These are phyloP conservation scores for Pseudogymnoascus sp. DNA, from an alignment of 2,329 filamentous ascomycete species.

Conservation along the genomic window DNA sequence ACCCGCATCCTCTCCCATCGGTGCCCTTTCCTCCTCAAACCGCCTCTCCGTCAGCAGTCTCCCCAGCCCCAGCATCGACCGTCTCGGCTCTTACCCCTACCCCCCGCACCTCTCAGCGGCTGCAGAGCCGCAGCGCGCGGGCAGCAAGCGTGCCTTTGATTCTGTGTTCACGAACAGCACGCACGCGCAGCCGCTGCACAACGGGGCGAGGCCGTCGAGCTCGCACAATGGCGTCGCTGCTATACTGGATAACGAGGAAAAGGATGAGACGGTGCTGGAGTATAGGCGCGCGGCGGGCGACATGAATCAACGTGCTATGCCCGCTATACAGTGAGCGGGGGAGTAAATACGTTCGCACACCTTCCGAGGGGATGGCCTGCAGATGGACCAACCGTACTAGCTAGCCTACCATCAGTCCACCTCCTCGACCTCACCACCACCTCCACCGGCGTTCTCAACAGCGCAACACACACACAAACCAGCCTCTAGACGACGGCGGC, in stretches of 20 bases:
- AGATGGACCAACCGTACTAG: too few relatives aligned
- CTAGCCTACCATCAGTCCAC: not conserved
- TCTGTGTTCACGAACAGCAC: conserved; percentile 20
- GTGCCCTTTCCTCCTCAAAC: conserved; percentile 13
- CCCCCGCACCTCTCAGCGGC: conserved; percentile 12
- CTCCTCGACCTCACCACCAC: not conserved
- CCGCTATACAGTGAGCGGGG: too few relatives aligned
- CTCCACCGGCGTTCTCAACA: not conserved
- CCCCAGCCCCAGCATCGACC: not conserved
- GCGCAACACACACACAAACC: not conserved
- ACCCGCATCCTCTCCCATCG: conserved; percentile 19
- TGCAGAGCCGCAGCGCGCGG: conserved; percentile 16
- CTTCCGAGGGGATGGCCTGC: too few relatives aligned
- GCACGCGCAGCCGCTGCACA: conserved; percentile 30
- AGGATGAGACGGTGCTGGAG: conserved; percentile 12
- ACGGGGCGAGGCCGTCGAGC: conserved; percentile 34
- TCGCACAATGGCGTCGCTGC: conserved; percentile 15
- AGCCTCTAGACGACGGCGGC: not conserved
- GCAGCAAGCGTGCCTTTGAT: conserved; percentile 21
- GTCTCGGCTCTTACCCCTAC: not conserved
- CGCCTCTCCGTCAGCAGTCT: conserved; percentile 5
- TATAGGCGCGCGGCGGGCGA: conserved; percentile 28
- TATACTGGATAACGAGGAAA: conserved; percentile 17
- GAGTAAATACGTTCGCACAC: too few relatives aligned
- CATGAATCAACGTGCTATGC: conserved; percentile 26